These are phyloP conservation scores for Elsinoe arachidis DNA, from an alignment of 2,329 filamentous ascomycete species.

Conservation along the genomic window DNA sequence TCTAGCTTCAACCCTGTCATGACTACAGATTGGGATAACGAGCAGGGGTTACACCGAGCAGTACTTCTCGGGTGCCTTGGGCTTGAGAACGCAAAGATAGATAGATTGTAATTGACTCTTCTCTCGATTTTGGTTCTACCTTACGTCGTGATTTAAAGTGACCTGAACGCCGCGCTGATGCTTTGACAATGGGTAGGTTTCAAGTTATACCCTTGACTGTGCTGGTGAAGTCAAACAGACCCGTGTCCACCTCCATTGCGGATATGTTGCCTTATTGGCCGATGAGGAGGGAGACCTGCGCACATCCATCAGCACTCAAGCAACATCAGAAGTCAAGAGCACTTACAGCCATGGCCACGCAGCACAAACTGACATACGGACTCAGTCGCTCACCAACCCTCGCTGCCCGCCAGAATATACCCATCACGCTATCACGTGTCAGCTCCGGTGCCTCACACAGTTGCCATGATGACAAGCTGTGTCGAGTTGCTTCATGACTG, in stretches of 20 bases:
- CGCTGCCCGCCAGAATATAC: constrained; percentile 93
- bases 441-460: neutral
- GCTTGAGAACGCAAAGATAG: neutral
- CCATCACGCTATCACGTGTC: constrained; percentile 51
- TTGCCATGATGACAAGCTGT: neutral
- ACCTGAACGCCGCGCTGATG: constrained; percentile 9
- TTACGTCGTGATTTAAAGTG: neutral
- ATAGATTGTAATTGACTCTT: constrained; percentile 12
- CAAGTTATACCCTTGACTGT: too few species aligned
- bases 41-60: neutral
- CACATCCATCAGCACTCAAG: neutral
- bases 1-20: constrained; percentile 4
- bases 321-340: neutral
- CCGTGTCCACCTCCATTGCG: too few species aligned
- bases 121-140: neutral
- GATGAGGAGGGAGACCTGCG: constrained; percentile 21
- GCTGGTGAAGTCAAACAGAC: neutral
- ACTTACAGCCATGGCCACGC: constrained; percentile 84
- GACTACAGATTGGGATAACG: constrained; percentile 4
- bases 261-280: constrained; percentile 15
- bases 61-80: neutral
- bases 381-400: constrained; percentile 86
- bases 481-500: neutral
- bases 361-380: constrained; percentile 91
- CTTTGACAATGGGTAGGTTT: neutral